phyloP scores from a whole-genome alignment of 2,329 filamentous ascomycete genomes.

The Xylariaceae sp. region DNA sequence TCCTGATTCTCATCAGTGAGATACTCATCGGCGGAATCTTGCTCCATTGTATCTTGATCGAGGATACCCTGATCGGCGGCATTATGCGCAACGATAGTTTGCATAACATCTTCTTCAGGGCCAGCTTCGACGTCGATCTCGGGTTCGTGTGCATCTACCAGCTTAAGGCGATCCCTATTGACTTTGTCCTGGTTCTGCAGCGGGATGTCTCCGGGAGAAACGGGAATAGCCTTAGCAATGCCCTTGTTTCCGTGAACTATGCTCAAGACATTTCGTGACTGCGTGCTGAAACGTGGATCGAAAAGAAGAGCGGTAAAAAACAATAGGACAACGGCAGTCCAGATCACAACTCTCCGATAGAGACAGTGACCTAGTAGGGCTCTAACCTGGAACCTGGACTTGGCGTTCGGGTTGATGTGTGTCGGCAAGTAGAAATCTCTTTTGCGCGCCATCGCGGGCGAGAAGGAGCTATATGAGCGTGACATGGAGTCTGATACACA shows the following conservation, averaged over 20 bases:
- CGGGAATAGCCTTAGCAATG: constrained; percentile 10
- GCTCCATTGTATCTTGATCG: background rate
- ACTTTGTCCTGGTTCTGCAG: constrained; percentile 21
- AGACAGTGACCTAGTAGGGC: constrained; percentile 47
- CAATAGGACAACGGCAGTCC: constrained; percentile 40
- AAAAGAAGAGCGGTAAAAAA: constrained; percentile 40
- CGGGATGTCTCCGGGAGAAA: constrained; percentile 10
- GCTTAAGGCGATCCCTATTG: constrained; percentile 5
- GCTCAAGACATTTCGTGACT: constrained; percentile 28
- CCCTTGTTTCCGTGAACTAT: constrained; percentile 27
- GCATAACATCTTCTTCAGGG: constrained; percentile 2
- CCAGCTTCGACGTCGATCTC: constrained; percentile 2
- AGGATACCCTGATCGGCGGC: background rate
- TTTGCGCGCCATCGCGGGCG: constrained; percentile 20
- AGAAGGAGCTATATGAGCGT: constrained; percentile 22
- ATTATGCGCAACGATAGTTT: background rate
- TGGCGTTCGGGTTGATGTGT: constrained; percentile 30
- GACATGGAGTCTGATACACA: constrained; percentile 25
- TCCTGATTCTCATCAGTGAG: background rate
- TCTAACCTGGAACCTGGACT: constrained; percentile 39
- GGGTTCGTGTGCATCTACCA: constrained; percentile 7
- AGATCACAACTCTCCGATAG: constrained; percentile 48
- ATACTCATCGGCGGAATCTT: too few relatives aligned
- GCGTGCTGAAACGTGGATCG: constrained; percentile 26
- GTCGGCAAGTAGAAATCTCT: constrained; percentile 29